Evolutionary conservation across 495 filamentous ascomycete genomes (phyloP).

Genomic region (Xylaria flabelliformis): DNA sequence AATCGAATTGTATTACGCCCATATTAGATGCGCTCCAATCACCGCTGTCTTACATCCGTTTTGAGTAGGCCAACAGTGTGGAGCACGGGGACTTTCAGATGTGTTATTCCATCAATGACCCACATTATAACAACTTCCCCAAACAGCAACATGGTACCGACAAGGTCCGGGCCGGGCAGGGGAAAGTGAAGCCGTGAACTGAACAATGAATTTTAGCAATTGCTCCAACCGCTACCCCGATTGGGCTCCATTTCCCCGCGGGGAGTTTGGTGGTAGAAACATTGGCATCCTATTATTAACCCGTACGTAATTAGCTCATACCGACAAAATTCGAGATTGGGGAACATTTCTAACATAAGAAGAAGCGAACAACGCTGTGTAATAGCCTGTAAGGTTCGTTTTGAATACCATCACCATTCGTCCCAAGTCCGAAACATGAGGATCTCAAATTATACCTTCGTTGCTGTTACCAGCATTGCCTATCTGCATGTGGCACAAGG

Average conservation of each 20-base stretch:
- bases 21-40: slow-evolving; percentile 11
- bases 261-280: neutral
- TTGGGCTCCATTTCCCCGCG: neutral
- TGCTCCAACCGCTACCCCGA: neutral
- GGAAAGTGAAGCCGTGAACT: neutral
- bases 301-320: neutral
- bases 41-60: neutral
- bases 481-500: neutral
- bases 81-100: neutral
- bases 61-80: slow-evolving; percentile 1
- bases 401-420: neutral
- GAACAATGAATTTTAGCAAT: neutral
- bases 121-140: too few relatives aligned
- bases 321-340: neutral
- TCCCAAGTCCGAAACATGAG: neutral
- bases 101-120: slow-evolving; percentile 13
- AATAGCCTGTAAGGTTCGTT: neutral
- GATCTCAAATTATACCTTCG: neutral
- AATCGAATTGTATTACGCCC: neutral
- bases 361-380: neutral
- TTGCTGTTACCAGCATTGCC: neutral
- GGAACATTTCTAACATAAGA: neutral
- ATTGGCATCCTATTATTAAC: neutral
- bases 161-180: neutral
- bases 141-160: neutral